These are phyloP conservation scores for Hymenoscyphus fructigenus DNA, from an alignment of 2,329 filamentous ascomycete species.

Conservation along the genomic window DNA sequence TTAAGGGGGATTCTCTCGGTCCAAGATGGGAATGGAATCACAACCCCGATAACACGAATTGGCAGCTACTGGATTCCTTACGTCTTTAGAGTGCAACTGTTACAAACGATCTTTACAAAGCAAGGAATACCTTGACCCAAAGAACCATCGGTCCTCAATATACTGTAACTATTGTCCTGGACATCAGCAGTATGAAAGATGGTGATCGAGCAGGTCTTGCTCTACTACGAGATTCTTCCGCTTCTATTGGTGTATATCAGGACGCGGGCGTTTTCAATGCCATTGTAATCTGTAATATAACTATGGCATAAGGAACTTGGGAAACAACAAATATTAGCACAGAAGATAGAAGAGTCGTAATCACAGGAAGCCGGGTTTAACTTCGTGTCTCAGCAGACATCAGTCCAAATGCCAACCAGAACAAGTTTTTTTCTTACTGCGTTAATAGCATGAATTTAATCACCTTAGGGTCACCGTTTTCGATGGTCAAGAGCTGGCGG, in stretches of 20 bases:
- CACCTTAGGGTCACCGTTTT: slow-evolving; percentile 32
- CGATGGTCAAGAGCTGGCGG: slow-evolving; percentile 44
- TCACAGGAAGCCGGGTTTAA: slow-evolving; percentile 36
- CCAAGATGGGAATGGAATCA: slow-evolving; percentile 62
- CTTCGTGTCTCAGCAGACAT: slow-evolving; percentile 42
- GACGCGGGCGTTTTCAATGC: slow-evolving; percentile 28
- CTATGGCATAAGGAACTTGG: slow-evolving; percentile 37
- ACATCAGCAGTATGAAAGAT: slow-evolving; percentile 48
- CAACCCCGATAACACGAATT: slow-evolving; percentile 53
- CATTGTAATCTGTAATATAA: slow-evolving; percentile 37
- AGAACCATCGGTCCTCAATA: slow-evolving; percentile 47
- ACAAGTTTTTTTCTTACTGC: slow-evolving; percentile 44
- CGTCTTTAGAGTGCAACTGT: slow-evolving; percentile 49
- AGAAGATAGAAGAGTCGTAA: slow-evolving; percentile 27
- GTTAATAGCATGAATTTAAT: slow-evolving; percentile 42
- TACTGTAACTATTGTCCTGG: slow-evolving; percentile 49
- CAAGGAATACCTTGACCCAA: slow-evolving; percentile 49
- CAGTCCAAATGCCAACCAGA: slow-evolving; percentile 33
- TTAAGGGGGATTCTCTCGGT: slow-evolving; percentile 43
- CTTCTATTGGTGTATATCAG: slow-evolving; percentile 50
- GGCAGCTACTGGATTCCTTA: slow-evolving; percentile 44
- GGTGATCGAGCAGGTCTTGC: slow-evolving; percentile 54
- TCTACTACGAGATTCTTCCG: slow-evolving; percentile 53
- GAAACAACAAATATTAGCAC: slow-evolving; percentile 35
- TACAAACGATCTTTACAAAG: slow-evolving; percentile 49